These are phyloP conservation scores for Capsella rubella DNA, from an alignment of 441 rosid species.

Conservation along the genomic window DNA sequence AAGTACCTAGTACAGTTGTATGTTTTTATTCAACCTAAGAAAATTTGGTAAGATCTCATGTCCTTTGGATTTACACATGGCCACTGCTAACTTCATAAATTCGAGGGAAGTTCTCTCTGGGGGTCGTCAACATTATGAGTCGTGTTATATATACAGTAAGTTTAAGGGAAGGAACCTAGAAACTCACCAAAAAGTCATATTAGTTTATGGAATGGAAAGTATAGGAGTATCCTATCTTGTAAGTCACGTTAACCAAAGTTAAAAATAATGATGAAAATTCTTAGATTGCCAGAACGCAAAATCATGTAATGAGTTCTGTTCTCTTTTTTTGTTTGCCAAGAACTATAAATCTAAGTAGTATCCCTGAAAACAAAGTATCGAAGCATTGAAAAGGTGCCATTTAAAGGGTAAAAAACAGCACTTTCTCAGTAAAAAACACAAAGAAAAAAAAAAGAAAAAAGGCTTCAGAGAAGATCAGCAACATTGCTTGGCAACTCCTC, in stretches of 20 bases:
- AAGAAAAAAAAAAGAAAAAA: background rate
- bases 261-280: slow-evolving; percentile 20
- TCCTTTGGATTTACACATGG: slow-evolving; percentile 36
- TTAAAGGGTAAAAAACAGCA: slow-evolving; percentile 7
- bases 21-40: slow-evolving; percentile 34
- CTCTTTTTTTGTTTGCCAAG: slow-evolving; percentile 6
- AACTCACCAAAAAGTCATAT: too few species aligned
- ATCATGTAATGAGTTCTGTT: slow-evolving; percentile 27
- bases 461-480: slow-evolving; percentile 48
- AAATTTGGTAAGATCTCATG: slow-evolving; percentile 36
- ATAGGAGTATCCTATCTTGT: too few species aligned
- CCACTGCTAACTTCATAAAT: slow-evolving; percentile 23
- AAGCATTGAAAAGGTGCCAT: slow-evolving; percentile 28
- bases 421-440: slow-evolving; percentile 10
- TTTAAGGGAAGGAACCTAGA: background rate
- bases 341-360: slow-evolving; percentile 12
- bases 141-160: too few species aligned
- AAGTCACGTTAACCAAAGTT: slow-evolving; percentile 24
- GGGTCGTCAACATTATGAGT: background rate
- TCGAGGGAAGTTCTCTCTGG: slow-evolving; percentile 4
- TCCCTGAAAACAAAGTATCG: slow-evolving; percentile 13
- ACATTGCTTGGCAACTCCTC: slow-evolving; percentile 49
- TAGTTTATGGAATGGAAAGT: background rate
- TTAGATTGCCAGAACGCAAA: slow-evolving; percentile 22
- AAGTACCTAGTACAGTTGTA: slow-evolving; percentile 25